Evolutionary conservation across 176 grass and related monocot species (phyloP), one percentile per base, ranked within the genome.

Genomic region (Carex myosuroides): DNA sequence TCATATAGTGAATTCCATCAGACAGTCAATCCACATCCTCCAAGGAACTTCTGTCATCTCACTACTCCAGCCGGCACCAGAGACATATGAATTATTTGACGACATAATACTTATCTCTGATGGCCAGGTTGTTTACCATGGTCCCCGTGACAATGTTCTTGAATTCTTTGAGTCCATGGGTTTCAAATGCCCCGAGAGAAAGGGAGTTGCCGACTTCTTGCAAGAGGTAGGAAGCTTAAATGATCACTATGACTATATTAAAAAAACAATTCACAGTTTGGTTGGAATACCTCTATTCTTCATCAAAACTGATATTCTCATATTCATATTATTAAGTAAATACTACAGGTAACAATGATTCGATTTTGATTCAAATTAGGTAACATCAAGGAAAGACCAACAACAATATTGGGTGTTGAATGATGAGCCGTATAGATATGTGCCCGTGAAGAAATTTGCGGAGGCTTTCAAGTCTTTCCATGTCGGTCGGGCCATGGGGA

Each of bases 151-250:
- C 17, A 57, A 80, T 80, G 87, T 88, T 20, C 87, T 88, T 0
- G 73, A 88, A 21, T 88, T 88, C 32, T 88, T 88, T 5, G 82
- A 88, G 17, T 62, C 71, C 18, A 85, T 80, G 72, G 87, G 87
- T 0, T 88, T 88, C 82, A 88, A 85, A 14, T 84, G 87, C 52
- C 87, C 87, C 0, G 82, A 88, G 26, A 88, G 87, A 20, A 88
- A 88, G 82, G 87, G 81, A 37, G 62, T 85, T 85, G 87, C 87
- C 3, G 87, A 88, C 52, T 88, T 88, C 60, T 82, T 88, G 39
- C 87, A 88, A 70, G 87, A 88, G 81, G 87, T 88, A 84, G 9
- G 26, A 21, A 62, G 46, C n/a, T 60, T 60, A 42, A 62, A 26
- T 11, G 0, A 8, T 62, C 20, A 9, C 60, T 62, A 11, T 62